These are phyloP conservation scores for Tetrastigma voinierianum DNA, from an alignment of 164 flowering plant species.

Conservation along the genomic window DNA sequence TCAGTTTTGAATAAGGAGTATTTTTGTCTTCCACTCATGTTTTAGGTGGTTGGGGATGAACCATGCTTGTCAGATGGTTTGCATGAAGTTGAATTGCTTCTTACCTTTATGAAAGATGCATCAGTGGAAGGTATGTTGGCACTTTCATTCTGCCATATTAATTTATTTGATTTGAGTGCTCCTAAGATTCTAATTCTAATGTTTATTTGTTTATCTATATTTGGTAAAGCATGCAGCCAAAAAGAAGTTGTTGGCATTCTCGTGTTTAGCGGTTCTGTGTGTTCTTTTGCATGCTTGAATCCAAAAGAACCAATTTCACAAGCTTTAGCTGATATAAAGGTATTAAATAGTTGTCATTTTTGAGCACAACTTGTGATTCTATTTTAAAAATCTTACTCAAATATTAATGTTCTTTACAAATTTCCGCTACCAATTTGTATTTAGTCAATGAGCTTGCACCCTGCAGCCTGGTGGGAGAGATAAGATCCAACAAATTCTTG, in stretches of 20 bases:
- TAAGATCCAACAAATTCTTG: no score
- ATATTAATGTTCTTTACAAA: no score
- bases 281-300: conserved; percentile 69
- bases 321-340: conserved; percentile 86
- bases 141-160: background rate
- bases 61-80: conserved; percentile 42
- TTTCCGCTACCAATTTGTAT: no score
- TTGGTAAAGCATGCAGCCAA: conserved; percentile 62
- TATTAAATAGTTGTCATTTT: conserved; percentile 16
- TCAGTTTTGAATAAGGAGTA: background rate
- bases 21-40: conserved; percentile 6
- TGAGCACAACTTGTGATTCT: background rate
- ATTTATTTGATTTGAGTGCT: background rate
- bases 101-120: conserved; percentile 60
- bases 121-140: conserved; percentile 49
- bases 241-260: conserved; percentile 67
- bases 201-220: background rate
- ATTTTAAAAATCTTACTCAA: no score
- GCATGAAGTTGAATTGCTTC: conserved; percentile 83
- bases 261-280: conserved; percentile 56
- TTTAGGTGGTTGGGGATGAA: conserved; percentile 60
- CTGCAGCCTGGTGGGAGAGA: no score
- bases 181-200: background rate
- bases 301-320: conserved; percentile 75
- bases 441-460: no score